Conservation (phyloP, 2,329 filamentous ascomycete species). For the Eurotiales sp. region DNA sequence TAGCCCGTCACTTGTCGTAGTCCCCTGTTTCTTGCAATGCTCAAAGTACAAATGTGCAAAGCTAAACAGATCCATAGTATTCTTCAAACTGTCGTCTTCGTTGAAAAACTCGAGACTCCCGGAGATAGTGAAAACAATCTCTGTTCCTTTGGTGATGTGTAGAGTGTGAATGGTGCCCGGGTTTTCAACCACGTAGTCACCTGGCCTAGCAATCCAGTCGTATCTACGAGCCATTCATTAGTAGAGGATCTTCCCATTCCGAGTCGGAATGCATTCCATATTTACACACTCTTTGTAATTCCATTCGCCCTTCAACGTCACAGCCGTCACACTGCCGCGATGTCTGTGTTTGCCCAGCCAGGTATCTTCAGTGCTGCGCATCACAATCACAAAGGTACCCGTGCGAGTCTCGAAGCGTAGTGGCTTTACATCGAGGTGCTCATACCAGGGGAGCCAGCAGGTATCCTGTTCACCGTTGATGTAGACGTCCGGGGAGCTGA, state of each 20-base stretch:
- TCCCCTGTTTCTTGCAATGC: constrained; percentile 18
- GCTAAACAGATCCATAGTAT: constrained; percentile 24
- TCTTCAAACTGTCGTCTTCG: constrained; percentile 21
- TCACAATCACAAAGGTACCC: constrained; percentile 20
- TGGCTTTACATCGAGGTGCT: constrained; percentile 21
- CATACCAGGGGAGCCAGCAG: constrained; percentile 21
- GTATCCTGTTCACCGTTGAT: constrained; percentile 19
- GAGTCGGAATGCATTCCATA: not conserved
- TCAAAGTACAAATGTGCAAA: constrained; percentile 22
- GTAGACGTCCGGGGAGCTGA: constrained; percentile 18
- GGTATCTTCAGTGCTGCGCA: constrained; percentile 18
- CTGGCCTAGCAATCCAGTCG: constrained; percentile 20
- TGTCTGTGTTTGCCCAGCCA: constrained; percentile 23
- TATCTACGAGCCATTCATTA: constrained; percentile 15
- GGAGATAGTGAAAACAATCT: constrained; percentile 20
- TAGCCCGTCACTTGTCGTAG: constrained; percentile 20
- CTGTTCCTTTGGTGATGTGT: constrained; percentile 19
- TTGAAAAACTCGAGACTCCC: constrained; percentile 22
- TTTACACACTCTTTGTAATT: constrained; percentile 22
- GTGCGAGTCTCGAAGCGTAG: constrained; percentile 22
- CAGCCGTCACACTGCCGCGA: constrained; percentile 20
- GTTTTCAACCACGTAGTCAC: constrained; percentile 22
- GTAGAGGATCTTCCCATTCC: not conserved
- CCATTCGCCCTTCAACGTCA: constrained; percentile 20
- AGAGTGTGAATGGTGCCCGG: constrained; percentile 25